These are phyloP conservation scores for Ceratocystis lukuohia DNA, from an alignment of 2,329 filamentous ascomycete species.

Conservation along the genomic window DNA sequence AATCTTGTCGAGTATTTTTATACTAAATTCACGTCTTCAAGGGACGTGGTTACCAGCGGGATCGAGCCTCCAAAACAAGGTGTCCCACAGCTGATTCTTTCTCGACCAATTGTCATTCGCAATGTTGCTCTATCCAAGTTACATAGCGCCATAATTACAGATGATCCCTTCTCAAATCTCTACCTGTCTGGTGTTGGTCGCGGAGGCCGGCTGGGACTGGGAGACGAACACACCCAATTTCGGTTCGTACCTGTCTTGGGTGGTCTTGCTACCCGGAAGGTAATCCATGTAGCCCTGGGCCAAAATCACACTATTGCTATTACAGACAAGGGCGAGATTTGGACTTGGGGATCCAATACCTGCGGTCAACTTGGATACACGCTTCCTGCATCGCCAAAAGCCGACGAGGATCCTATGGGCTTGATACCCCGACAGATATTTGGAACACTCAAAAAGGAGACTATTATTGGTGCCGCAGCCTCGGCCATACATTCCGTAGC, in stretches of 20 bases:
- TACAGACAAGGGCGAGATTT: slow-evolving; percentile 75
- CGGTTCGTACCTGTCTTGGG: slow-evolving; percentile 71
- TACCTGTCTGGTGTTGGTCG: slow-evolving; percentile 88
- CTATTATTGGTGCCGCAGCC: slow-evolving; percentile 68
- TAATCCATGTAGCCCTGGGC: slow-evolving; percentile 68
- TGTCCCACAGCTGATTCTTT: slow-evolving; percentile 59
- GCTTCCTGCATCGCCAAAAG: slow-evolving; percentile 50
- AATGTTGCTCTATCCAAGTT: slow-evolving; percentile 83
- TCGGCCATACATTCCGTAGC: slow-evolving; percentile 86
- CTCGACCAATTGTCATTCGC: slow-evolving; percentile 59
- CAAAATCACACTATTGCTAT: slow-evolving; percentile 85
- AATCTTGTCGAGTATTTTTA: slow-evolving; percentile 63
- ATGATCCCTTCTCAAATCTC: slow-evolving; percentile 76
- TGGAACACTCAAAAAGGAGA: slow-evolving; percentile 77
- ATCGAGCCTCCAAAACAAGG: slow-evolving; percentile 30
- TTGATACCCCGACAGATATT: slow-evolving; percentile 76
- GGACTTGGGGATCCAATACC: slow-evolving; percentile 85
- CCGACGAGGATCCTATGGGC: slow-evolving; percentile 75
- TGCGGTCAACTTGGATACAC: slow-evolving; percentile 77
- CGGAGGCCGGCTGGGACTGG: slow-evolving; percentile 76
- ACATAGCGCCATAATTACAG: slow-evolving; percentile 77
- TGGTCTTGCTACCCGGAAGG: slow-evolving; percentile 59
- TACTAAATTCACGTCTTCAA: slow-evolving; percentile 38
- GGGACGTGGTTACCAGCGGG: neutral
- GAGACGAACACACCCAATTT: slow-evolving; percentile 81